Evolutionary conservation across 495 filamentous ascomycete genomes (phyloP).

Genomic region (Chaetomium cochliodes): DNA sequence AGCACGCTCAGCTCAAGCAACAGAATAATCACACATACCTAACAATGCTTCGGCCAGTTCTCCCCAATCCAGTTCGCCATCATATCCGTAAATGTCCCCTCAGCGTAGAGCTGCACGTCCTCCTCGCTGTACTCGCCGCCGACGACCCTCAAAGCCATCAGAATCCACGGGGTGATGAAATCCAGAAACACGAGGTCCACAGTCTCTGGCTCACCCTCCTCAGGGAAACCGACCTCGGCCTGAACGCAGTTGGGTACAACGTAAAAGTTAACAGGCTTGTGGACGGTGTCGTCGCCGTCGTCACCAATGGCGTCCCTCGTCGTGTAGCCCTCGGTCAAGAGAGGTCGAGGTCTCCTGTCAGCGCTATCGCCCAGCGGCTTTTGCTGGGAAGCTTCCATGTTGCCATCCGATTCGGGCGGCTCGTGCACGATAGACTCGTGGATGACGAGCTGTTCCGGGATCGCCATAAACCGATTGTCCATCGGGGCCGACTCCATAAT

Average conservation of each 20-base stretch:
- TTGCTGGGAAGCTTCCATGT: constrained; percentile 21
- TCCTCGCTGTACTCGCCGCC: constrained; percentile 58
- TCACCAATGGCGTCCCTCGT: constrained; percentile 78
- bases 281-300: constrained; percentile 91
- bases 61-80: constrained; percentile 74
- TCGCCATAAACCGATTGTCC: constrained; percentile 39
- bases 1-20: neutral
- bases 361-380: constrained; percentile 30
- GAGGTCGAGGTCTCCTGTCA: constrained; percentile 36
- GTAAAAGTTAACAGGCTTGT: constrained; percentile 71
- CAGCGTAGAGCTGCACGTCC: constrained; percentile 64
- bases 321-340: constrained; percentile 76
- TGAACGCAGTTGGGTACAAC: constrained; percentile 80
- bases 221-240: constrained; percentile 56
- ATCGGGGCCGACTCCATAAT: constrained; percentile 46
- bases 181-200: constrained; percentile 90
- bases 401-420: neutral
- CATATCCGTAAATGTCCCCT: constrained; percentile 69
- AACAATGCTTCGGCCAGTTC: constrained; percentile 66
- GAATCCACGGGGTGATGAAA: constrained; percentile 78
- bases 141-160: constrained; percentile 67
- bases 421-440: constrained; percentile 32
- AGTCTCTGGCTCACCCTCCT: constrained; percentile 54
- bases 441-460: constrained; percentile 42
- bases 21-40: neutral